Percentiles rank a stretch among this genome's conserved stretches.
phyloP scores from a whole-genome alignment of 2,329 filamentous ascomycete genomes.

The Sclerotiophoma versabilis region DNA sequence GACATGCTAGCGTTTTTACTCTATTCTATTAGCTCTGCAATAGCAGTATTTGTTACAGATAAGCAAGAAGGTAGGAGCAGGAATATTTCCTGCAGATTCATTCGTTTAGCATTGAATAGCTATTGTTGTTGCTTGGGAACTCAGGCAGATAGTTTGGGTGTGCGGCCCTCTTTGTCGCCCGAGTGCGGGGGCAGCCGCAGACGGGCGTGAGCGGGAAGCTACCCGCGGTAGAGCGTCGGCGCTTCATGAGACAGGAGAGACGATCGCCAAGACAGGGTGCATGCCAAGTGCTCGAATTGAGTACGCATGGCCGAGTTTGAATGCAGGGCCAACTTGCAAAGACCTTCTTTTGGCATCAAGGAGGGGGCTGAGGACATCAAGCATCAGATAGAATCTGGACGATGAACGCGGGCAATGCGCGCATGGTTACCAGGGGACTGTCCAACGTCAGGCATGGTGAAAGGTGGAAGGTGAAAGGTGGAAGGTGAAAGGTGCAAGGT shows the following conservation, averaged over 20 bases:
- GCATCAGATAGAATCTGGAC: not conserved
- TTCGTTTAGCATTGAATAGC: too few species aligned
- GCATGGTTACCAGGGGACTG: not conserved
- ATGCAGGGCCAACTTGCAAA: slow-evolving; percentile 16
- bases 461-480: too few species aligned
- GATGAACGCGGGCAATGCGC: not conserved
- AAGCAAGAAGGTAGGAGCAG: too few species aligned
- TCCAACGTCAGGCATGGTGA: slow-evolving; percentile 6
- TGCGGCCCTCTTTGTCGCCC: too few species aligned
- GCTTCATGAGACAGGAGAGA: slow-evolving; percentile 11
- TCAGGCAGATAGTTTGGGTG: too few species aligned
- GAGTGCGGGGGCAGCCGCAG: slow-evolving; percentile 8
- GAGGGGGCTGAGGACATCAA: not conserved
- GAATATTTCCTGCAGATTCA: too few species aligned
- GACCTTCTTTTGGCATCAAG: slow-evolving; percentile 5
- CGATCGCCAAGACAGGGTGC: slow-evolving; percentile 10
- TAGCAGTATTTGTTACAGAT: too few species aligned
- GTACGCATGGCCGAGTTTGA: not conserved
- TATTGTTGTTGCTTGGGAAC: too few species aligned
- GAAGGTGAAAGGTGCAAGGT: not conserved
- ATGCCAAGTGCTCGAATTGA: slow-evolving; percentile 12
- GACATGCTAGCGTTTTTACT: too few species aligned
- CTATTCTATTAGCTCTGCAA: too few species aligned
- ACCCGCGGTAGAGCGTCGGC: slow-evolving; percentile 17
- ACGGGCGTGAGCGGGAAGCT: slow-evolving; percentile 2